phyloP scores from a whole-genome alignment of 1,284 basidiomycete genomes.

The Naganishia cerealis region DNA sequence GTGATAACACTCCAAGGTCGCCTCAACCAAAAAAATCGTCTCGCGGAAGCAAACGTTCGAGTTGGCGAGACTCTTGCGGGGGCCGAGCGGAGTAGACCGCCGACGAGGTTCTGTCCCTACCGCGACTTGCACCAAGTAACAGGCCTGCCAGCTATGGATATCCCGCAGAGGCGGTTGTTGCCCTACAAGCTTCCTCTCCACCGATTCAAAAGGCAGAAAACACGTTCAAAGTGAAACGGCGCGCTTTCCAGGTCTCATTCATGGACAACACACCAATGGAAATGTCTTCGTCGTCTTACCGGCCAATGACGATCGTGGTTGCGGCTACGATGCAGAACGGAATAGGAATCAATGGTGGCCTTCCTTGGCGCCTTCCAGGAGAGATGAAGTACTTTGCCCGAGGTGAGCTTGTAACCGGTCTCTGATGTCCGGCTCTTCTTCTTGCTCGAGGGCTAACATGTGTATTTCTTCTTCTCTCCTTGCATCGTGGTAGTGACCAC shows the following conservation, averaged over 20 bases:
- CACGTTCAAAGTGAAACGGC: background rate
- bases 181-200: background rate
- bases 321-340: slow-evolving; percentile 85
- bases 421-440: background rate
- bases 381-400: slow-evolving; percentile 93
- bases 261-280: slow-evolving; percentile 7
- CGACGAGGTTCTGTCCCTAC: background rate
- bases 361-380: slow-evolving; percentile 86
- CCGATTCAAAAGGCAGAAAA: background rate
- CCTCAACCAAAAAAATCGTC: background rate
- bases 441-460: too few species aligned
- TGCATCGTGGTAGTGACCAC: slow-evolving; percentile 45
- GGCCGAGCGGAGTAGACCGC: slow-evolving; percentile 1
- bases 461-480: background rate
- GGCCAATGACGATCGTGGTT: slow-evolving; percentile 78
- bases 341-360: slow-evolving; percentile 70
- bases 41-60: background rate
- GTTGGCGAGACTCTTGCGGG: background rate
- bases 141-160: too few species aligned
- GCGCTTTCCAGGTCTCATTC: background rate
- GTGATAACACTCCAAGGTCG: background rate
- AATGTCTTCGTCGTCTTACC: slow-evolving; percentile 2
- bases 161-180: background rate
- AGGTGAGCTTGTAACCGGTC: slow-evolving; percentile 46
- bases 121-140: background rate